Conservation (phyloP, 768 basidiomycete genomes). For the Russula sp. region DNA sequence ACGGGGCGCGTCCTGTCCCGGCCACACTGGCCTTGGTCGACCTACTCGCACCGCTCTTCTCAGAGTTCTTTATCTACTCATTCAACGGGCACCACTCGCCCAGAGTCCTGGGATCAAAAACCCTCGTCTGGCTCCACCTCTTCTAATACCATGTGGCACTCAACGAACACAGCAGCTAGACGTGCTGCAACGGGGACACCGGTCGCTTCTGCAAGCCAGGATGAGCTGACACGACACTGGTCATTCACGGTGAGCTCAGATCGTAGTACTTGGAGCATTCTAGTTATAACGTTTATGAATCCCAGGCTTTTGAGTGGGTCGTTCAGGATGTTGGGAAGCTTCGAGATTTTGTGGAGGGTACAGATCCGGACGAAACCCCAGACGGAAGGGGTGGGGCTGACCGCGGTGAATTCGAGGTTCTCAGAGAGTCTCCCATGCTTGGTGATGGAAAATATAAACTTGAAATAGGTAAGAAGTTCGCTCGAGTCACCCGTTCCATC, state of each 20-base stretch:
- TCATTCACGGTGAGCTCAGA: constrained; percentile 46
- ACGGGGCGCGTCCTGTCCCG: constrained; percentile 27
- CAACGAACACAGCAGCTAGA: constrained; percentile 18
- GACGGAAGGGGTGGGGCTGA: constrained; percentile 31
- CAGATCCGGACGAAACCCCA: constrained; percentile 22
- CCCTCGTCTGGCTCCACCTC: constrained; percentile 26
- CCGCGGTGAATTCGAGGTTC: constrained; percentile 49
- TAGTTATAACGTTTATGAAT: not conserved
- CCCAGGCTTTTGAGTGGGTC: constrained; percentile 68
- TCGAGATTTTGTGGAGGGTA: constrained; percentile 50
- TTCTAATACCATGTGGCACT: constrained; percentile 25
- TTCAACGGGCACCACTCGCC: constrained; percentile 26
- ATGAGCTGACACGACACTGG: constrained; percentile 57
- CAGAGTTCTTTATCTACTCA: constrained; percentile 30
- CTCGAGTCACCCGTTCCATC: not conserved
- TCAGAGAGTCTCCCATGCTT: constrained; percentile 59
- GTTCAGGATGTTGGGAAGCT: constrained; percentile 54
- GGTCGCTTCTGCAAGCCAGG: constrained; percentile 29
- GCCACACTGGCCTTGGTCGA: constrained; percentile 56
- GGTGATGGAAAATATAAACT: constrained; percentile 69
- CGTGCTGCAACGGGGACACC: constrained; percentile 13
- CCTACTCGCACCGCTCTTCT: constrained; percentile 33
- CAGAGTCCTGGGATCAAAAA: constrained; percentile 29
- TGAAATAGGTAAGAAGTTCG: constrained; percentile 48
- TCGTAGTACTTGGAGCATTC: not conserved